phyloP scores from a whole-genome alignment of 2,329 filamentous ascomycete genomes.

The Trichoderma sp. region DNA sequence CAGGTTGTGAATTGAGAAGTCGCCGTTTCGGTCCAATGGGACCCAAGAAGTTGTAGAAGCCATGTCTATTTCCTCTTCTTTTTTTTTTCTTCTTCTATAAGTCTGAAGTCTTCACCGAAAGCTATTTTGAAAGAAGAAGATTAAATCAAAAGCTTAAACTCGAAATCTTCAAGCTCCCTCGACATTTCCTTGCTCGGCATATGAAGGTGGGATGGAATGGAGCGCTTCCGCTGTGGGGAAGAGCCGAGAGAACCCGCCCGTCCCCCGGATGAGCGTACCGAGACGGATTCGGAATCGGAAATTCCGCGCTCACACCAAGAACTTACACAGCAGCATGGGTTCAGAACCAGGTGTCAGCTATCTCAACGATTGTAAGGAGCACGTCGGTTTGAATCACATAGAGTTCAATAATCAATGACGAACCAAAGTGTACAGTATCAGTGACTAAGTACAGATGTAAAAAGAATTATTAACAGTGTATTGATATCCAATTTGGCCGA shows the following conservation, averaged over 20 bases:
- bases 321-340: neutral
- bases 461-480: neutral
- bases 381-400: neutral
- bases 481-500: conserved; percentile 1
- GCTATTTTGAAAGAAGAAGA: neutral
- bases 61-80: conserved; percentile 1
- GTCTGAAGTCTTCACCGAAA: neutral
- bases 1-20: conserved; percentile 78
- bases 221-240: conserved; percentile 26
- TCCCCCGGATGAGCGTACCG: conserved; percentile 13
- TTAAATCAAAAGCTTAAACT: neutral
- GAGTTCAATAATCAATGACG: neutral
- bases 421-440: neutral
- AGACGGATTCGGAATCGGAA: conserved; percentile 26
- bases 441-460: neutral
- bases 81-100: neutral
- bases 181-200: conserved; percentile 7
- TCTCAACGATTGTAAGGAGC: neutral
- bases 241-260: conserved; percentile 23
- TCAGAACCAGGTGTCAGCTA: neutral
- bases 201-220: conserved; percentile 14
- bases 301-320: neutral
- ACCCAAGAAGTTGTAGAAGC: conserved; percentile 25
- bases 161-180: conserved; percentile 11
- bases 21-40: conserved; percentile 26